Evolutionary conservation across 257 asterid genomes (phyloP).

Genomic region (Orobanche coerulescens): DNA sequence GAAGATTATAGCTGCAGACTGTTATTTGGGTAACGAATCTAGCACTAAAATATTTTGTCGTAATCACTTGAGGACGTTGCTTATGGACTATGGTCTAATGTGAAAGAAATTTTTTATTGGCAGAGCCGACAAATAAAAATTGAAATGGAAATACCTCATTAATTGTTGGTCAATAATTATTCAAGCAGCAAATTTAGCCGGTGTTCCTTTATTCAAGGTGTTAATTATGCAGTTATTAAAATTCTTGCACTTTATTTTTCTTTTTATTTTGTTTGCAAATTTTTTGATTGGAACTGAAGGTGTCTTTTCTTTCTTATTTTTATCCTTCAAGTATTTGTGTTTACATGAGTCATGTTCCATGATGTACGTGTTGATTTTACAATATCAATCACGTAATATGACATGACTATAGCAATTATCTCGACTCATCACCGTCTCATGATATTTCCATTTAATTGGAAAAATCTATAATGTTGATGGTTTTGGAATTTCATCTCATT

Average conservation of each 20-base stretch:
- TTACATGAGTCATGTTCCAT: too few relatives aligned
- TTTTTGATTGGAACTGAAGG: constrained; percentile 7
- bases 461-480: too few relatives aligned
- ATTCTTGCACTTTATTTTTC: not conserved
- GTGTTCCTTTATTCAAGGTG: not conserved
- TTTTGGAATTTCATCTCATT: too few relatives aligned
- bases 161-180: not conserved
- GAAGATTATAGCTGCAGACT: constrained; percentile 75
- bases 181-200: not conserved
- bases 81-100: not conserved
- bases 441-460: too few relatives aligned
- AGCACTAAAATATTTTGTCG: constrained; percentile 10
- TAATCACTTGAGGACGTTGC: not conserved
- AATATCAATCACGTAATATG: too few relatives aligned
- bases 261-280: not conserved
- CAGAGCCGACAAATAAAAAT: not conserved
- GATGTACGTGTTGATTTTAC: too few relatives aligned
- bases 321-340: too few relatives aligned
- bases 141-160: not conserved
- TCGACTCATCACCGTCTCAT: too few relatives aligned
- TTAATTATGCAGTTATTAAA: not conserved
- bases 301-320: too few relatives aligned
- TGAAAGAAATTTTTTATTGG: not conserved
- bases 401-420: too few relatives aligned
- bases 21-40: constrained; percentile 66